These are phyloP conservation scores for Zea mays DNA, from an alignment of 176 grass and related monocot genomes.

Conservation along the genomic window DNA sequence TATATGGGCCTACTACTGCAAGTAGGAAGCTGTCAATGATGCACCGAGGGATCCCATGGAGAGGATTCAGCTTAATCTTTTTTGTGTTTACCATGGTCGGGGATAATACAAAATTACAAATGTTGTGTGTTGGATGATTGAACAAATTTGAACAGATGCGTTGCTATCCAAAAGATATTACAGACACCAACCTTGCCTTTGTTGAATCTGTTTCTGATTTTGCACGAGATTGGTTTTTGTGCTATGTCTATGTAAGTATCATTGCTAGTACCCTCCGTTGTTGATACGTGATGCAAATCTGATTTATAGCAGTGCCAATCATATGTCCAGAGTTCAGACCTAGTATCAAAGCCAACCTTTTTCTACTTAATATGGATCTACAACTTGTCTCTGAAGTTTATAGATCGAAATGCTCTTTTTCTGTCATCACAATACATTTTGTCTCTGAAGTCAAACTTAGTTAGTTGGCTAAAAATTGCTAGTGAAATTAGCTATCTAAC, in stretches of 20 bases:
- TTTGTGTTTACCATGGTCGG: slow-evolving; percentile 3
- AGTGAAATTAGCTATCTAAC: too few relatives aligned
- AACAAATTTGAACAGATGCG: neutral
- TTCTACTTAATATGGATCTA: neutral
- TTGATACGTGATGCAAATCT: neutral
- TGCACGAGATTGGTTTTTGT: neutral
- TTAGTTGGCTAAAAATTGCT: too few relatives aligned
- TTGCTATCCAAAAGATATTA: neutral
- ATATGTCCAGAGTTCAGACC: neutral
- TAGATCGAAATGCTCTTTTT: neutral
- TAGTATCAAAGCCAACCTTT: neutral
- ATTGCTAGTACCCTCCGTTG: neutral
- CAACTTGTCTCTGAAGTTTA: neutral
- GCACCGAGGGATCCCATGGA: neutral
- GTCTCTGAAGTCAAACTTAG: neutral
- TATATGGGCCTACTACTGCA: neutral
- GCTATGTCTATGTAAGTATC: neutral
- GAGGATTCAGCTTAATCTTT: neutral
- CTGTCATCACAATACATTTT: neutral
- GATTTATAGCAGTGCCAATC: neutral
- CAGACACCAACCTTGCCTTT: neutral
- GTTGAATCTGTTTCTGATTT: neutral
- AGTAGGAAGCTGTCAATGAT: neutral
- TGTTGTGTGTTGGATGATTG: neutral
- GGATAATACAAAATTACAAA: neutral